A percentile compares a stretch with the other conserved stretches of the same genome.
These are phyloP conservation scores for Oehlia diaphana DNA, from an alignment of 192 early-diverging fungal species.

Conservation along the genomic window DNA sequence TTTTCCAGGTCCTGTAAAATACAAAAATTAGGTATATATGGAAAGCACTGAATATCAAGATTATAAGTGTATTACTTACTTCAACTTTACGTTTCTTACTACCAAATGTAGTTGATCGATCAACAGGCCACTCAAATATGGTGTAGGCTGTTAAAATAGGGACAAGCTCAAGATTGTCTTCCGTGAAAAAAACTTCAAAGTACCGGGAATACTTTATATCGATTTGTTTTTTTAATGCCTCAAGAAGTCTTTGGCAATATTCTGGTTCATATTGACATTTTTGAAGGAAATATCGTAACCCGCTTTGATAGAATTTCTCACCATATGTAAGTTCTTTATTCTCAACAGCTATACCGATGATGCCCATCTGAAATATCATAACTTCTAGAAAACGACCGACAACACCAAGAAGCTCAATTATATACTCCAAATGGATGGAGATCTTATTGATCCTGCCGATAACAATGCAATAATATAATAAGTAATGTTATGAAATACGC, in stretches of 20 bases:
- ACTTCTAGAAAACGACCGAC: slow-evolving; percentile 6
- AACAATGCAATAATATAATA: background rate
- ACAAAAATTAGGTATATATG: slow-evolving; percentile 9
- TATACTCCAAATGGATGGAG: background rate
- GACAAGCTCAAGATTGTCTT: background rate
- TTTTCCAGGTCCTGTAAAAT: slow-evolving; percentile 9
- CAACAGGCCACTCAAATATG: background rate
- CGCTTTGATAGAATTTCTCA: background rate
- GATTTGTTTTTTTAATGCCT: background rate
- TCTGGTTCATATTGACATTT: background rate
- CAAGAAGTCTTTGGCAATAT: background rate
- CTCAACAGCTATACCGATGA: background rate
- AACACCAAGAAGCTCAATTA: slow-evolving; percentile 18
- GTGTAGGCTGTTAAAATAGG: background rate
- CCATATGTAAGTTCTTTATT: background rate
- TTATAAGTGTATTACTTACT: background rate
- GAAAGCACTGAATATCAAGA: slow-evolving; percentile 10
- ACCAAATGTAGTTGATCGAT: background rate
- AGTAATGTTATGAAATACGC: background rate
- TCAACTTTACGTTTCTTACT: slow-evolving; percentile 19
- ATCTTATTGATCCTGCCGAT: background rate
- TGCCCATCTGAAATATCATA: slow-evolving; percentile 17
- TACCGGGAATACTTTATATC: background rate
- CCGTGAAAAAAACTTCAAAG: background rate
- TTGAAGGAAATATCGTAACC: background rate